Base-by-base conservation (phyloP, 495 filamentous ascomycete genomes). In the Penicillium atrosanguineum region DNA sequence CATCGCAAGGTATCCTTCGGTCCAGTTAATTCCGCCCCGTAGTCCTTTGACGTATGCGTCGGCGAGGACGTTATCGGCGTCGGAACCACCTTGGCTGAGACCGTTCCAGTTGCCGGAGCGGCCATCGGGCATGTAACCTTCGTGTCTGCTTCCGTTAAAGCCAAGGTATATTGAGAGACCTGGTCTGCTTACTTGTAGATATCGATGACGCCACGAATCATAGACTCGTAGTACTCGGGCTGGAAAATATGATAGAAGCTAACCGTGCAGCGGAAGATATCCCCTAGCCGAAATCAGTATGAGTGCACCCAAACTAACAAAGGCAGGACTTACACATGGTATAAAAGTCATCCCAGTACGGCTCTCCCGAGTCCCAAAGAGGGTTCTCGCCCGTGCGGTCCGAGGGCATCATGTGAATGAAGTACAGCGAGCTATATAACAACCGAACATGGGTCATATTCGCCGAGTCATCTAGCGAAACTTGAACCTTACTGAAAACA, bases 301-400 rank as follows among this genome's bases (percentile, higher is more conserved):
- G 18, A 4, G 7, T n/a, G 7, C n/a, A 7, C 2, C 19, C 7
- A 44, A 11, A 29, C 12, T 11, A 6, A 34, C 6, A 15, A 4
- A 23, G 14, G 1, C 6, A 39, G 16, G 18, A 62, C 70, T 59
- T 39, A 70, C 69, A 71, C 52, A 71, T 60, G 5, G 67, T 71
- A 46, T 72, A 72, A 44, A 68, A 69, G 2, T 84, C 86, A 64
- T 90, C 87, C 68, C 83, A 90, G 49, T 83, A 88, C 15, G 87
- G 87, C 70, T 88, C 86, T 8, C 62, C 74, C 21, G 79, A 84
- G 4, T 80, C 56, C 83, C 86, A 90, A 1, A 84, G 56, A 4
- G 86, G 87, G 55, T 89, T 89, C 66, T 90, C 87, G 0, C 86
- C 85, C 0, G 86, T 88, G 52, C 88, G 85, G 52, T 89, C 85